Conservation (phyloP, 148 eudicot species). For the Gaultheria prostrata region DNA sequence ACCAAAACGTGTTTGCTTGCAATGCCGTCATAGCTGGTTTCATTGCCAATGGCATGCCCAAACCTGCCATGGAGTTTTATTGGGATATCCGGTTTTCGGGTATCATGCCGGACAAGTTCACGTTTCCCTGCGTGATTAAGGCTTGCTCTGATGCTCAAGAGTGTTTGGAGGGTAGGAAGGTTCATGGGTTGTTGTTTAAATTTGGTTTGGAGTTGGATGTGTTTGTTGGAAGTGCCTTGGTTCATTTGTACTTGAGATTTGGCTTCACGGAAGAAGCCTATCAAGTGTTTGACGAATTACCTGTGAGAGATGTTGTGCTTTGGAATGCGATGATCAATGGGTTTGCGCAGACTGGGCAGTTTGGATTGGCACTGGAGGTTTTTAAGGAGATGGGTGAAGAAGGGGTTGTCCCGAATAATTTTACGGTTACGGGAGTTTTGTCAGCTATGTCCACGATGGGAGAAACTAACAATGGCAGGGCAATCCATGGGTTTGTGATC, state of each 20-base stretch:
- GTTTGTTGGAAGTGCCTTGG: conserved; percentile 60
- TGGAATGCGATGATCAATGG: conserved; percentile 81
- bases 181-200: conserved; percentile 66
- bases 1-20: conserved; percentile 44
- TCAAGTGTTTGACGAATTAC: conserved; percentile 52
- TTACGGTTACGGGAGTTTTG: conserved; percentile 55
- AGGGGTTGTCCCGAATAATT: conserved; percentile 34
- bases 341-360: conserved; percentile 55
- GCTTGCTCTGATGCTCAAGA: conserved; percentile 33
- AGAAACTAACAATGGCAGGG: conserved; percentile 44
- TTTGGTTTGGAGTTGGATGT: conserved; percentile 50
- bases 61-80: conserved; percentile 38
- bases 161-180: conserved; percentile 38
- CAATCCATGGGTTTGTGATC: conserved; percentile 50
- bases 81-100: conserved; percentile 40
- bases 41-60: conserved; percentile 32
- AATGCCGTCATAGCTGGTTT: conserved; percentile 63
- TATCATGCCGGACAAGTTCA: conserved; percentile 53
- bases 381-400: conserved; percentile 45
- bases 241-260: conserved; percentile 50
- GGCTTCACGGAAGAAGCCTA: conserved; percentile 35
- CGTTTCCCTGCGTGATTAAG: conserved; percentile 65
- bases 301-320: conserved; percentile 50
- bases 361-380: conserved; percentile 38
- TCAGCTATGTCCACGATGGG: conserved; percentile 49